A percentile compares a stretch with the other conserved stretches of the same genome.
Evolutionary conservation across 129 eudicot species (phyloP).

Genomic region (Oenanthe sinensis): DNA sequence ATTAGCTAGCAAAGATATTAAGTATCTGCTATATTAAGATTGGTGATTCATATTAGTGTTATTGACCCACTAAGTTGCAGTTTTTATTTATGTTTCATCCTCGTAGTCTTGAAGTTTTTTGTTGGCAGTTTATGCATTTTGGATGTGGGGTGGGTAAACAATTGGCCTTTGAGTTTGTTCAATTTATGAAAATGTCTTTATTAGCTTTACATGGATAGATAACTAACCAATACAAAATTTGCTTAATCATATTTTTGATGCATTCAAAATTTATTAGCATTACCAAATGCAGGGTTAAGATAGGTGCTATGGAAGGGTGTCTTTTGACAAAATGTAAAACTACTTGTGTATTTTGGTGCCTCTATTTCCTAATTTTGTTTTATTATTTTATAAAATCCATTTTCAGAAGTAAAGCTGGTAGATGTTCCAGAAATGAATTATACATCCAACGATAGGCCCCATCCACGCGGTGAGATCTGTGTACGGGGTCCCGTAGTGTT

Average conservation of each 20-base stretch:
- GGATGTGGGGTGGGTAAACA: not conserved
- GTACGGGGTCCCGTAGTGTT: slow-evolving; percentile 79
- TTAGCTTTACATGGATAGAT: not conserved
- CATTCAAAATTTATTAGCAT: not conserved
- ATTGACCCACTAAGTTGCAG: not conserved
- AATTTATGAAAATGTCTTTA: not conserved
- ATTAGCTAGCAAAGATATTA: not conserved
- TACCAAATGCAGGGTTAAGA: not conserved
- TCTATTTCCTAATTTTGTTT: not conserved
- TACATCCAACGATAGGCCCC: slow-evolving; percentile 68
- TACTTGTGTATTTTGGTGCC: not conserved
- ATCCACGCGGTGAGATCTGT: slow-evolving; percentile 94
- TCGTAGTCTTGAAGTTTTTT: not conserved
- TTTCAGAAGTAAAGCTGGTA: slow-evolving; percentile 73
- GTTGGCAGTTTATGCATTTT: not conserved
- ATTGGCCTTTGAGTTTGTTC: not conserved
- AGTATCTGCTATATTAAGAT: not conserved
- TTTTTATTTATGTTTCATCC: not conserved
- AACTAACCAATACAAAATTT: not conserved
- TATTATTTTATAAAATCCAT: not conserved
- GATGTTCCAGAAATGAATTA: slow-evolving; percentile 96
- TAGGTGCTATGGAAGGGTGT: not conserved
- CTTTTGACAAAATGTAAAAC: not conserved
- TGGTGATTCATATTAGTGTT: not conserved
- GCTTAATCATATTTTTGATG: not conserved